Conservation (phyloP, 148 eudicot species). For the Mesembryanthemum crystallinum region DNA sequence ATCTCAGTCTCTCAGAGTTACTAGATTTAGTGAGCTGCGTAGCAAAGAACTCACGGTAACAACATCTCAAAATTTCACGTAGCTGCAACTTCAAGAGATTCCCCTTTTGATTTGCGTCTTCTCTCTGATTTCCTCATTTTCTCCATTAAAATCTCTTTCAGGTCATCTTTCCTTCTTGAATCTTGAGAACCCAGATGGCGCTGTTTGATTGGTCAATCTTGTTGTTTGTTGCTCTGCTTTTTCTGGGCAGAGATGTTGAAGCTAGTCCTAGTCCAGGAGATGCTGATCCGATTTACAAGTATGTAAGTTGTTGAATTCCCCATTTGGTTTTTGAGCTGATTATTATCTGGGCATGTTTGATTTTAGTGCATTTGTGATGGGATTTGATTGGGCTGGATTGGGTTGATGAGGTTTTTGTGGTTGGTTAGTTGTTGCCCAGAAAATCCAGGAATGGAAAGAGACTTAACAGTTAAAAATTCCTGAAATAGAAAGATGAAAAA, state of each 20-base stretch:
- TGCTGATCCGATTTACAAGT: slow-evolving; percentile 57
- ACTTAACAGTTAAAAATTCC: not conserved
- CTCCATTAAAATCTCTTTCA: too few relatives aligned
- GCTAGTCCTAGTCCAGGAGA: slow-evolving; percentile 46
- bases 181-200: slow-evolving; percentile 27
- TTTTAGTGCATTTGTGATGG: not conserved
- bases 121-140: not conserved
- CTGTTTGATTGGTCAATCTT: slow-evolving; percentile 28
- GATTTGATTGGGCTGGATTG: slow-evolving; percentile 3
- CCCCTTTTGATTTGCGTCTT: not conserved
- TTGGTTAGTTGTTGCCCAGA: not conserved
- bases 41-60: too few relatives aligned
- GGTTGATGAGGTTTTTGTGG: not conserved
- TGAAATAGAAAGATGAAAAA: not conserved
- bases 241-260: slow-evolving; percentile 23
- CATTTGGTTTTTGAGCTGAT: slow-evolving; percentile 1
- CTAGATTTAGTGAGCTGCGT: too few relatives aligned
- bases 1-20: too few relatives aligned
- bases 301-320: slow-evolving; percentile 16
- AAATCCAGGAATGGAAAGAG: too few relatives aligned
- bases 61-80: too few relatives aligned
- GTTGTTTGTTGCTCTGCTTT: slow-evolving; percentile 23
- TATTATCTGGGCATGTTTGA: not conserved
- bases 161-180: not conserved
- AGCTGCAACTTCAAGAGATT: not conserved